Evolutionary conservation across 1,139 yeast species (phyloP), one percentile per base, ranked within the genome.

Genomic region (Debaryomyces nepalensis): DNA sequence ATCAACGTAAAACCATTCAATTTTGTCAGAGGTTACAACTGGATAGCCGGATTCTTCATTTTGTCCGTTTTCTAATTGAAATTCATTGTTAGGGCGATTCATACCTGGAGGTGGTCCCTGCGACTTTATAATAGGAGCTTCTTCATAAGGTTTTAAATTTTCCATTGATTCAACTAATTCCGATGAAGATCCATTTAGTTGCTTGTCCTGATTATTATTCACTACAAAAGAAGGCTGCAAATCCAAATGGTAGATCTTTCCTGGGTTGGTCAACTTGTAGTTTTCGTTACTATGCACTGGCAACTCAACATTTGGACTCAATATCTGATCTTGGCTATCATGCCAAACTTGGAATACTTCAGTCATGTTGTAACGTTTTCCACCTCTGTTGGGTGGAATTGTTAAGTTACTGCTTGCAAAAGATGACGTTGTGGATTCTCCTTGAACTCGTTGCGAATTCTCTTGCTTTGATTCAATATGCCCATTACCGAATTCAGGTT

Each of bases 1-100:
- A 58, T 88, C 96, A 44, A 82, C 67, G 57, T 88, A 88, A 46
- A 65, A 70, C 96, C 96, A 88, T 43, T 74, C 69, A 52, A 83
- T 73, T 40, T 70, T 64, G 16, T 68, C 76, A 9, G 73, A 59
- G 1, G 60, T 41, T 23, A 63, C 42, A 21, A 62, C 51, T 1
- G 54, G 51, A 19, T n/a, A 29, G 15, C 5, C 22, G 23, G 4
- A 36, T 14, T n/a, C 36, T 19, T 23, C 9, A 7, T 10, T 7
- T 18, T 27, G 33, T 12, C n/a, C 16, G 19, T 18, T 27, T 5
- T 22, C 27, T 11, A 19, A 18, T 5, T 21, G 21, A 12, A 14
- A 26, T 4, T 33, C 41, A 23, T 24, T 15, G 3, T 22, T 26
- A 27, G 18, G 23, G 11, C 22, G 26, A 10, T 42, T 21, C 47